These are phyloP conservation scores for Crithidia brevicula DNA, from an alignment of 208 protist genomes.

Conservation along the genomic window DNA sequence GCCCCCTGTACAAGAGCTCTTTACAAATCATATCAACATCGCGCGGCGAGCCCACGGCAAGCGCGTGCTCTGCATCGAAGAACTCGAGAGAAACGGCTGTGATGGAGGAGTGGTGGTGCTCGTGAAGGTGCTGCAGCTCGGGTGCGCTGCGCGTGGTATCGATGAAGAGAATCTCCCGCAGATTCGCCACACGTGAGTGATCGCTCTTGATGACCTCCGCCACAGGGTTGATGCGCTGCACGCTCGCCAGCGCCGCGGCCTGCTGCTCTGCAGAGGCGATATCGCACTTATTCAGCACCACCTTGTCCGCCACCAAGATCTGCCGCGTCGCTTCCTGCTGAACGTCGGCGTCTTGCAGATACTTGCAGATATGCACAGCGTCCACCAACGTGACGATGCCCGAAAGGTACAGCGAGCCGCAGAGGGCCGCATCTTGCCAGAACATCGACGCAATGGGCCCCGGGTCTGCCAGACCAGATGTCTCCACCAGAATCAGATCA, in stretches of 20 bases:
- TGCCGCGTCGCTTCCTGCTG: slow-evolving; percentile 82
- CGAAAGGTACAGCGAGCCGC: slow-evolving; percentile 80
- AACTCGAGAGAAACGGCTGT: slow-evolving; percentile 81
- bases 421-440: slow-evolving; percentile 93
- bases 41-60: slow-evolving; percentile 45
- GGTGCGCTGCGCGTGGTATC: slow-evolving; percentile 66
- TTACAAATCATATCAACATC: slow-evolving; percentile 79
- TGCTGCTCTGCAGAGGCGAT: slow-evolving; percentile 70
- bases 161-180: slow-evolving; percentile 78
- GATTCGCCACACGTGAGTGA: slow-evolving; percentile 62
- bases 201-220: slow-evolving; percentile 58
- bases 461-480: slow-evolving; percentile 93
- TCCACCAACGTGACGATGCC: slow-evolving; percentile 92
- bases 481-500: slow-evolving; percentile 92
- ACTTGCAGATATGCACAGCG: slow-evolving; percentile 83
- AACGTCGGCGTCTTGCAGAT: slow-evolving; percentile 73
- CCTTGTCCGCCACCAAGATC: slow-evolving; percentile 93
- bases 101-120: slow-evolving; percentile 54
- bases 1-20: slow-evolving; percentile 72
- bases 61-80: slow-evolving; percentile 34
- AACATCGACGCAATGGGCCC: slow-evolving; percentile 94
- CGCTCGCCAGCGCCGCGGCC: slow-evolving; percentile 34
- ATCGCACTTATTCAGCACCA: slow-evolving; percentile 97
- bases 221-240: slow-evolving; percentile 74
- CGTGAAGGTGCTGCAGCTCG: slow-evolving; percentile 70